A percentile compares a stretch with the other conserved stretches of the same genome.
phyloP scores from a whole-genome alignment of 1,284 basidiomycete genomes.

The Naganishia liquefaciens region DNA sequence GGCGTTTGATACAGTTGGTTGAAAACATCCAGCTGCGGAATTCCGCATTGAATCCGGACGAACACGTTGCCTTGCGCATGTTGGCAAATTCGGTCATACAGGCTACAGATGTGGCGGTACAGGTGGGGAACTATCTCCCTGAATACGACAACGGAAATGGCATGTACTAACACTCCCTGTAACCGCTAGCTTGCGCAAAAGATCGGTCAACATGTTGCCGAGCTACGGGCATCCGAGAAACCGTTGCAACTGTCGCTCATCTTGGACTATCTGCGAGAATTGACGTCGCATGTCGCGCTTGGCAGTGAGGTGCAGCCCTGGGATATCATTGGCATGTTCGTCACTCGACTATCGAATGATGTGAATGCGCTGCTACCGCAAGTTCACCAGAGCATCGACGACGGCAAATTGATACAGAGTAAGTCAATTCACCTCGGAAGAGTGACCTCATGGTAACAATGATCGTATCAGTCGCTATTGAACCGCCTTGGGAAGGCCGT shows the following conservation, averaged over 20 bases:
- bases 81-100: conserved; percentile 73
- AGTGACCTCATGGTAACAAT: conserved; percentile 4
- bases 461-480: conserved; percentile 63
- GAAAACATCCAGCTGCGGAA: conserved; percentile 75
- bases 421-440: conserved; percentile 44
- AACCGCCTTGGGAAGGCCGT: conserved; percentile 84
- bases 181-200: conserved; percentile 69
- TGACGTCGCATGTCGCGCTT: conserved; percentile 67
- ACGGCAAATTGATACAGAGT: conserved; percentile 66
- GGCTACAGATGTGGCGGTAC: conserved; percentile 83
- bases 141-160: background rate
- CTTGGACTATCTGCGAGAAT: conserved; percentile 70
- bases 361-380: conserved; percentile 68
- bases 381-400: conserved; percentile 71
- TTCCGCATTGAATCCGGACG: conserved; percentile 67
- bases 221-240: conserved; percentile 71
- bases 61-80: conserved; percentile 70
- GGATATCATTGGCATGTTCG: conserved; percentile 71
- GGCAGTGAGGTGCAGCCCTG: conserved; percentile 65
- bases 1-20: conserved; percentile 80
- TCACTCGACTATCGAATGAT: conserved; percentile 70
- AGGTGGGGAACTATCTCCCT: conserved; percentile 58
- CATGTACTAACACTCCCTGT: no score
- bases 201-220: conserved; percentile 74
- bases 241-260: conserved; percentile 73